A percentile compares a stretch with the other conserved stretches of the same genome.
These are phyloP conservation scores for Bolboschoenus planiculmis DNA, from an alignment of 176 grass and related monocot genomes.

Conservation along the genomic window DNA sequence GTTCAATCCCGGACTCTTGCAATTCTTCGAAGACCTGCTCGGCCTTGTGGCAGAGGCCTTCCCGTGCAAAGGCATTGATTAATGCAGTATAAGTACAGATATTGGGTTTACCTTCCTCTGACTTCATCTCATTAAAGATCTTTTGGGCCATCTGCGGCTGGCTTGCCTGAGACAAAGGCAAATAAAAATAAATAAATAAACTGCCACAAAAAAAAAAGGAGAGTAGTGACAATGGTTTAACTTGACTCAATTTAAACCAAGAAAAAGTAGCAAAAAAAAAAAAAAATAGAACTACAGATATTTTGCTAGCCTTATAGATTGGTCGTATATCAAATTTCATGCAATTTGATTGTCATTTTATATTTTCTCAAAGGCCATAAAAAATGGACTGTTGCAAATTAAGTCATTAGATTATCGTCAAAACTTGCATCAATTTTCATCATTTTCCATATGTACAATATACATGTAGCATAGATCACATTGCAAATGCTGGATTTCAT, in stretches of 20 bases:
- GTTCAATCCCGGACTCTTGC: slow-evolving; percentile 67
- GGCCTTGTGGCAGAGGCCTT: slow-evolving; percentile 85
- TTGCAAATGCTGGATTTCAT: not conserved
- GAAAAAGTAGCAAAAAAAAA: not conserved
- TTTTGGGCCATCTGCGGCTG: slow-evolving; percentile 57
- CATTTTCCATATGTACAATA: not conserved
- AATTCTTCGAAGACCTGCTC: slow-evolving; percentile 79
- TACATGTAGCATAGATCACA: not conserved
- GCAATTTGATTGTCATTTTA: not conserved
- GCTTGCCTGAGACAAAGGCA: slow-evolving; percentile 41
- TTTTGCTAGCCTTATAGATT: not conserved
- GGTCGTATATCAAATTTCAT: not conserved
- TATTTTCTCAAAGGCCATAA: not conserved
- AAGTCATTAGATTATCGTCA: not conserved
- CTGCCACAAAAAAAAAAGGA: not conserved
- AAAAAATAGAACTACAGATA: not conserved
- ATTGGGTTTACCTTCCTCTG: slow-evolving; percentile 69
- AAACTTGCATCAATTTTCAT: not conserved
- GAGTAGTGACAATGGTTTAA: not conserved
- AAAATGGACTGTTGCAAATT: not conserved
- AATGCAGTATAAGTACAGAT: slow-evolving; percentile 92
- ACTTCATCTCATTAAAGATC: slow-evolving; percentile 78
- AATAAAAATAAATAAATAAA: not conserved
- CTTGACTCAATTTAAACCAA: slow-evolving; percentile 4
- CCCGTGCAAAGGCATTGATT: slow-evolving; percentile 83